Evolutionary conservation across 148 eudicot genomes (phyloP).

Genomic region (Dianthus caryophyllus): DNA sequence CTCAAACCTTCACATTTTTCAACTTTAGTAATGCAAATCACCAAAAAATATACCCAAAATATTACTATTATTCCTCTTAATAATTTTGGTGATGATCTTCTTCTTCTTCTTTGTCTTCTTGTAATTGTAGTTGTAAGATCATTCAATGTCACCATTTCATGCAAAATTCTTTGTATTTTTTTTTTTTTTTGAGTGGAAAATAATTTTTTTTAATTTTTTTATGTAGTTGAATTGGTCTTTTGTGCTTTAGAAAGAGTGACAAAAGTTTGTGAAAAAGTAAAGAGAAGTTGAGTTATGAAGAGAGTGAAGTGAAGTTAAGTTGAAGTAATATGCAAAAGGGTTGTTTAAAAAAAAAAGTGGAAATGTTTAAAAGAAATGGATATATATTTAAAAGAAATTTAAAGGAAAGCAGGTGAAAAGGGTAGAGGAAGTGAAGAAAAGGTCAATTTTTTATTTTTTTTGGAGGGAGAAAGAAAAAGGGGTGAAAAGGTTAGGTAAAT

Average conservation of each 20-base stretch:
- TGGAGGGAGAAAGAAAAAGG: conserved; percentile 24
- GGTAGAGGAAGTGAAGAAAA: conserved; percentile 6
- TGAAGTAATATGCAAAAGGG: not conserved
- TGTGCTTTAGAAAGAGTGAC: conserved; percentile 16
- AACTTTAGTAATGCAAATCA: conserved; percentile 23
- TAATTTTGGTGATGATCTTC: conserved; percentile 5
- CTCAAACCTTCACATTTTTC: conserved; percentile 43
- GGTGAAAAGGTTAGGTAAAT: conserved; percentile 26
- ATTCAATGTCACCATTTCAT: conserved; percentile 7
- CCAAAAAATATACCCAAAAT: conserved; percentile 13
- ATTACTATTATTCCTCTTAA: not conserved
- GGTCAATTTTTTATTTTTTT: conserved; percentile 23
- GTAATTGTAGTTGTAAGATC: not conserved
- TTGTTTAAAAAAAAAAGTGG: not conserved
- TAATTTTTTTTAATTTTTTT: not conserved
- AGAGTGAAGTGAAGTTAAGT: not conserved
- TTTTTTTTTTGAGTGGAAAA: not conserved
- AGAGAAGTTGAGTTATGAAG: no score
- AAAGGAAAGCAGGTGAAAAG: conserved; percentile 9
- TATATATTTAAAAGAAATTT: no score
- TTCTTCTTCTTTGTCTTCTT: conserved; percentile 11
- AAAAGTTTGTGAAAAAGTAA: conserved; percentile 1
- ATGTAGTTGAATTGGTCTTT: conserved; percentile 20
- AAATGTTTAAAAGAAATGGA: no score
- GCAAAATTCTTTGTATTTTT: conserved; percentile 2